A percentile compares a stretch with the other conserved stretches of the same genome.
These are phyloP conservation scores for Calonectria fujianensis DNA, from an alignment of 2,329 filamentous ascomycete species.

Conservation along the genomic window DNA sequence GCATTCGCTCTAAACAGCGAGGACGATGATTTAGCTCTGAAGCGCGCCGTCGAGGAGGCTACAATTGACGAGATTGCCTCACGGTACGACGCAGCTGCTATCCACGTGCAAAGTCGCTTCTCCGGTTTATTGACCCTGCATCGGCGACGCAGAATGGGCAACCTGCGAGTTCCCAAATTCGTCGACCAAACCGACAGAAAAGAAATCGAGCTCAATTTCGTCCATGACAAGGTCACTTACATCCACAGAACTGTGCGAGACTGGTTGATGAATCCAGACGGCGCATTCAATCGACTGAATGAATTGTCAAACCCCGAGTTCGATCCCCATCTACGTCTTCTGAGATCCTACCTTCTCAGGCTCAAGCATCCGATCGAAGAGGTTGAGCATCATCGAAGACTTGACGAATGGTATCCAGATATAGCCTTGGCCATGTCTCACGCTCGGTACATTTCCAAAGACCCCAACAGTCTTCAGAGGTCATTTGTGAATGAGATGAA, in stretches of 20 bases:
- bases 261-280: conserved; percentile 54
- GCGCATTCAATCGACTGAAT: conserved; percentile 48
- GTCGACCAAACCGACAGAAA: conserved; percentile 16
- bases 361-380: conserved; percentile 59
- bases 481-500: conserved; percentile 51
- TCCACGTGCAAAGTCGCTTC: conserved; percentile 47
- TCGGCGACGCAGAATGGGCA: conserved; percentile 40
- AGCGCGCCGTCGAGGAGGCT: conserved; percentile 48
- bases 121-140: conserved; percentile 55
- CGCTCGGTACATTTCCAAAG: conserved; percentile 54
- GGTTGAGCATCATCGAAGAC: conserved; percentile 60
- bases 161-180: conserved; percentile 42
- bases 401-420: conserved; percentile 63
- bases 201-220: conserved; percentile 27
- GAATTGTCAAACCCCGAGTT: conserved; percentile 40
- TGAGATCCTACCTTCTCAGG: conserved; percentile 59
- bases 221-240: conserved; percentile 55
- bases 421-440: conserved; percentile 62
- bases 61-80: conserved; percentile 41
- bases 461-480: conserved; percentile 41
- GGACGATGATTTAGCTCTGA: conserved; percentile 47
- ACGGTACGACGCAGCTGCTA: conserved; percentile 45
- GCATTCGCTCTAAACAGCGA: conserved; percentile 53
- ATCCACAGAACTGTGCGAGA: conserved; percentile 60
- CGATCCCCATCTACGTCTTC: conserved; percentile 57